Conservation (phyloP, 2,329 filamentous ascomycete species). For the Beauveria pseudobassiana region DNA sequence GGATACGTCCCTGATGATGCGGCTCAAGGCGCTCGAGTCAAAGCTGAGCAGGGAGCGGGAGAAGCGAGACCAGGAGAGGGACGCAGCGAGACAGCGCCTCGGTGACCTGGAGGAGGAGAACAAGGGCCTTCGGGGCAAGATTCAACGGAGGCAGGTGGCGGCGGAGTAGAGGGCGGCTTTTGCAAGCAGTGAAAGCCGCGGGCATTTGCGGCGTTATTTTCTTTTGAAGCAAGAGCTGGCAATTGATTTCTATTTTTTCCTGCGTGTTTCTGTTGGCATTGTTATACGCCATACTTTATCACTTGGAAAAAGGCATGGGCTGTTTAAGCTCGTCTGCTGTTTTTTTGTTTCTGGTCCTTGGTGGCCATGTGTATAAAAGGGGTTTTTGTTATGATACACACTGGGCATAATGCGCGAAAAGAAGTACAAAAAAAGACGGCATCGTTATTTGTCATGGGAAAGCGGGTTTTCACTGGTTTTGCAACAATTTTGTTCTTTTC, state of each 20-base stretch:
- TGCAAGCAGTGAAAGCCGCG: background rate
- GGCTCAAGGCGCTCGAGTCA: slow-evolving; percentile 79
- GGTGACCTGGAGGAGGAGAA: slow-evolving; percentile 71
- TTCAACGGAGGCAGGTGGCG: slow-evolving; percentile 10
- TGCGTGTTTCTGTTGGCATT: background rate
- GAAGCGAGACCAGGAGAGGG: slow-evolving; percentile 74
- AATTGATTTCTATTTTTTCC: no score
- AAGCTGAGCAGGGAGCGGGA: slow-evolving; percentile 87
- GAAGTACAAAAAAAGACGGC: background rate
- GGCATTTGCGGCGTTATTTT: background rate
- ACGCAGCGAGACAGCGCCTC: slow-evolving; percentile 71
- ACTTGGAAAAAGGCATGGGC: no score
- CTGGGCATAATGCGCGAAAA: background rate
- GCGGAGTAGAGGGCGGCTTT: slow-evolving; percentile 7
- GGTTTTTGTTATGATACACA: background rate
- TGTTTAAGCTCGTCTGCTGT: no score
- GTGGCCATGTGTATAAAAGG: background rate
- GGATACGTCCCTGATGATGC: slow-evolving; percentile 76
- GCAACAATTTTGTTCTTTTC: background rate
- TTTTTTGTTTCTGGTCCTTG: background rate
- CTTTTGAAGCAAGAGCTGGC: background rate
- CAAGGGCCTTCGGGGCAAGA: slow-evolving; percentile 51
- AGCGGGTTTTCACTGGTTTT: background rate
- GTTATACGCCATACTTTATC: no score
- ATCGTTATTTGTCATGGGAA: background rate